Base-by-base conservation (phyloP, 306 rosid genomes). In the Geum urbanum region DNA sequence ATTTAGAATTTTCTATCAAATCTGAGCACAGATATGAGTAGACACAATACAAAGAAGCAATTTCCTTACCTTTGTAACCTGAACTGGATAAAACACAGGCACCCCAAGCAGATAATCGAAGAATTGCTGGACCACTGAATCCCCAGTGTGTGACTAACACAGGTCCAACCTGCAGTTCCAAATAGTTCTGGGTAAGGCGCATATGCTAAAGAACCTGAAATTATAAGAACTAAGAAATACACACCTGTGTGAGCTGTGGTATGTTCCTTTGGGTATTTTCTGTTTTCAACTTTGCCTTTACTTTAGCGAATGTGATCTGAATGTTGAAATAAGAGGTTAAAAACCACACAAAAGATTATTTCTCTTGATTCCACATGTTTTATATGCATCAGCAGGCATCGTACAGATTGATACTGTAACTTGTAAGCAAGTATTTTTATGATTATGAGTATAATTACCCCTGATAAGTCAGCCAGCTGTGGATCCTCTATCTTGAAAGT, bases 71-170 rank as follows among this genome's bases (percentile, higher is more conserved):
- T 78, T 77, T 86, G 86, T 92, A 92, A 59, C 80, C 72, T 72
- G 91, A 85, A 73, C 77, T 52, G 68, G 91, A 90, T 64, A 92
- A 81, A 56, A 81, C 77, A 69, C 98, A 92, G 59, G 97, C 98
- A 61, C 90, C 96, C 98, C 98, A 92, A 69, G 97, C 97, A 73
- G 97, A 92, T 79, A 92, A 76, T 46, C 92, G 88, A 71, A 92
- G 98, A 82, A 92, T 78, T 69, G 73, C 96, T 0, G 98, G 98
- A 43, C 97, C 98, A 76, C 98, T 92, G 76, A 92, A 88, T 80
- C 97, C 98, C 98, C 97, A 88, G 6, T 92, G 98, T 27, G 98
- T 92, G 79, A 92, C 86, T 71, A 92, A 75, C 91, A 92, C 82
- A 53, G 97, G 88, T 37, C 98, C 98, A 69, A 90, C 86, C 97